Percentiles rank a stretch among this genome's conserved stretches.
Conservation (phyloP, 208 protist species). For the Blastocrithidia nonstop region DNA sequence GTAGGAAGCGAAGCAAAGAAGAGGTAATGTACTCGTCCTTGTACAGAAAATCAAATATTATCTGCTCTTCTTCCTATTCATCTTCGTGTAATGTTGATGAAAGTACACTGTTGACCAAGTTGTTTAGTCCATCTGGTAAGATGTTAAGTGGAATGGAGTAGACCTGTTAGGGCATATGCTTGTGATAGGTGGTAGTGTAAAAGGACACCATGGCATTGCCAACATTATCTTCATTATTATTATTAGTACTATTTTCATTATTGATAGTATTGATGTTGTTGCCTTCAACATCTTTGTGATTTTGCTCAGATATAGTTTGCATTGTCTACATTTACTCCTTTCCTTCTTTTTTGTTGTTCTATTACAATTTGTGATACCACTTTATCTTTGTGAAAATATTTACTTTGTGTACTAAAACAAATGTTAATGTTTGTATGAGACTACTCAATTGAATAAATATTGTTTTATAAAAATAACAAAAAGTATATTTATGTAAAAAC, state of each 20-base stretch:
- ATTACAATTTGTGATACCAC: no score
- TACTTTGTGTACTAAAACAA: no score
- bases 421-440: no score
- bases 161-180: constrained; percentile 62
- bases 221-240: constrained; percentile 6
- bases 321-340: no score
- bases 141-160: constrained; percentile 50
- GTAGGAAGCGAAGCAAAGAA: constrained; percentile 56
- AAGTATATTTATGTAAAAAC: no score
- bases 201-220: constrained; percentile 66
- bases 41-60: constrained; percentile 66
- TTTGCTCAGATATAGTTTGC: no score
- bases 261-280: neutral
- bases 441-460: no score
- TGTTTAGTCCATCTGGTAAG: constrained; percentile 48
- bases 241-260: neutral
- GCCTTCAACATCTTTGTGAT: neutral
- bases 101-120: constrained; percentile 54
- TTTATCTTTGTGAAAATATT: no score
- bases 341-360: no score
- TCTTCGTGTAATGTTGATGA: constrained; percentile 15
- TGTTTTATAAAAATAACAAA: no score
- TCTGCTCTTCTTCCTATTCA: no score
- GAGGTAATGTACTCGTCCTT: constrained; percentile 72
- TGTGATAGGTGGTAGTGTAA: constrained; percentile 48